These are phyloP conservation scores for Penicillium sp. DNA, from an alignment of 2,329 filamentous ascomycete species.

Conservation along the genomic window DNA sequence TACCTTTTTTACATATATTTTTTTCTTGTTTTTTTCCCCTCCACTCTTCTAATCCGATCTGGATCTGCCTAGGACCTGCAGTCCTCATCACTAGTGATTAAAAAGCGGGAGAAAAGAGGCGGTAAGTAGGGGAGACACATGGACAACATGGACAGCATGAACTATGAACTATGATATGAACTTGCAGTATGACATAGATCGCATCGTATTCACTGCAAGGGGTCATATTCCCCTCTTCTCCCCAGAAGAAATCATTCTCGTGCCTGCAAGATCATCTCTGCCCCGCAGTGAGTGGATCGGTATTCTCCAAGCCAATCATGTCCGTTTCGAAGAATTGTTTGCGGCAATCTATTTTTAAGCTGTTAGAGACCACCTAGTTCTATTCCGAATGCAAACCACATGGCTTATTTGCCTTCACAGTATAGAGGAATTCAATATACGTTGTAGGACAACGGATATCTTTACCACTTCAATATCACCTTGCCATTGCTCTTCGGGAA, in stretches of 20 bases:
- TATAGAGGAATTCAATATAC: too few species aligned
- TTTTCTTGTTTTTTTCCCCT: too few species aligned
- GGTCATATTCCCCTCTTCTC: not conserved
- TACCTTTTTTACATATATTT: not conserved
- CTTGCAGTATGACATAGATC: constrained; percentile 20
- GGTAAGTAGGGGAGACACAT: constrained; percentile 16
- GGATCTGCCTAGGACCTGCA: constrained; percentile 5
- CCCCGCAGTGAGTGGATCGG: constrained; percentile 20
- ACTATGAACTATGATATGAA: constrained; percentile 4
- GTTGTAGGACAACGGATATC: not conserved
- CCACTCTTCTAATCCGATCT: not conserved
- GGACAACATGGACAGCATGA: constrained; percentile 7
- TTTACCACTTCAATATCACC: not conserved
- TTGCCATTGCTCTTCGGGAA: not conserved
- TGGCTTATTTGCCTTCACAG: too few species aligned
- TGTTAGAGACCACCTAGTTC: not conserved
- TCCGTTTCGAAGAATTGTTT: constrained; percentile 1
- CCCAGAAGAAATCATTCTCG: constrained; percentile 1
- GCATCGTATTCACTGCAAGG: constrained; percentile 6
- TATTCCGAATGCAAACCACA: not conserved
- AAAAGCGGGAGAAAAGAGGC: constrained; percentile 8
- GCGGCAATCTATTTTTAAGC: constrained; percentile 13
- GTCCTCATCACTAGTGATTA: not conserved
- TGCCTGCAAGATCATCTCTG: constrained; percentile 24
- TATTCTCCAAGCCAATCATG: constrained; percentile 19